Conservation (phyloP, 2,329 filamentous ascomycete genomes). For the Colletotrichum eleusines region DNA sequence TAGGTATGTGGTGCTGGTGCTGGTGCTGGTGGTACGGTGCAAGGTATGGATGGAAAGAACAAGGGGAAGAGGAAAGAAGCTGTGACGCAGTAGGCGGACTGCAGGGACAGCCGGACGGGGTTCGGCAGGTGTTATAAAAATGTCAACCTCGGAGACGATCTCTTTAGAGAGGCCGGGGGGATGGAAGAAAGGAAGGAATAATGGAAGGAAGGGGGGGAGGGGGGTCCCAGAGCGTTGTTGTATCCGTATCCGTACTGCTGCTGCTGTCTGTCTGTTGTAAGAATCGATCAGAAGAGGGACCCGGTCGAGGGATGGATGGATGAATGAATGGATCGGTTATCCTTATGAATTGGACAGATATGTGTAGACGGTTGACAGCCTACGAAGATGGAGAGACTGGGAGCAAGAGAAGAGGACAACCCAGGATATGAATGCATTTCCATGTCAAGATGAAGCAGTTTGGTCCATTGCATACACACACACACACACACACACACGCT, state of each 20-base stretch:
- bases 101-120: constrained; percentile 39
- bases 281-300: constrained; percentile 30
- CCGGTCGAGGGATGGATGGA: constrained; percentile 13
- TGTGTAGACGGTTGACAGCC: constrained; percentile 3
- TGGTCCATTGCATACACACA: constrained; percentile 20
- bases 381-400: constrained; percentile 8
- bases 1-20: too few relatives aligned
- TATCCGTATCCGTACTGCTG: not conserved
- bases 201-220: constrained; percentile 14
- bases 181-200: constrained; percentile 16
- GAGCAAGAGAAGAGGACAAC: constrained; percentile 3
- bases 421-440: constrained; percentile 23
- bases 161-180: constrained; percentile 40
- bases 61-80: constrained; percentile 35
- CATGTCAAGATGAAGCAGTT: constrained; percentile 16
- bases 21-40: not conserved
- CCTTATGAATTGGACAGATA: constrained; percentile 24
- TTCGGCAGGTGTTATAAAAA: constrained; percentile 42
- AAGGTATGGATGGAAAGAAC: constrained; percentile 7
- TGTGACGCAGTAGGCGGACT: constrained; percentile 39
- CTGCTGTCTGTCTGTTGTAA: constrained; percentile 1
- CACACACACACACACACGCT: not conserved
- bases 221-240: constrained; percentile 4
- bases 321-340: constrained; percentile 28
- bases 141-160: constrained; percentile 42